Evolutionary conservation across 2,329 filamentous ascomycete genomes (phyloP), one percentile per base, ranked within the genome.

Genomic region (Neopestalotiopsis sp.): DNA sequence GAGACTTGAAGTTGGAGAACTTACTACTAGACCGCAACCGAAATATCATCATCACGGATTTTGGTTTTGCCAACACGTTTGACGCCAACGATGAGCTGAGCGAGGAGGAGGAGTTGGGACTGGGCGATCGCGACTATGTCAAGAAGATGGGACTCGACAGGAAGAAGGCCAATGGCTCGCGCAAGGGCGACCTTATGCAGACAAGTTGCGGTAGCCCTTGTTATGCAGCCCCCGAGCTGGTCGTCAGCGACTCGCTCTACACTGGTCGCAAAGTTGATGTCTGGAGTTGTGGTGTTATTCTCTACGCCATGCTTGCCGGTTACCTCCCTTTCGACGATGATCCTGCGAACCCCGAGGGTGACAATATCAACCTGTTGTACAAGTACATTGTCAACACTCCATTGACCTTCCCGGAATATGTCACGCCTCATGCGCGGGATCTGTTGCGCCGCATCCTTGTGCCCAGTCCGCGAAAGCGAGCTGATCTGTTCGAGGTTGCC

Each of bases 11-110:
- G 83, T 87, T 99, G 61, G 96, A 99, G 82, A 99, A 99, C 78
- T 81, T 99, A 75, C 87, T 99, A 49, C 87, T 99, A 65, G 96
- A 99, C 81, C 92, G 95, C 71, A 98, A 99, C 79, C 92, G 94
- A 72, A 99, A 99, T 84, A 98, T 99, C 77, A 99, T 99, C 82
- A 99, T 99, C 78, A 99, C 96, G 17, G 96, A 99, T 82, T 99
- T 99, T 81, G 96, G 96, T 20, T 99, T 99, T 79, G 96, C 96
- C 74, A 99, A 99, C 81, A 98, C 95, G 0, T 99, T 99, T 78
- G 93, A 98, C 77, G 90, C 96, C 0, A 83, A 86, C 45, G 96
- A 99, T 77, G 94, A 98, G 79, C 87, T 99, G 53, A 90, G 89
- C 4, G 94, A 97, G 70, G 95, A 98, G 69, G 92, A 98, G 73